phyloP scores from a whole-genome alignment of 176 grass and related monocot species.

The Puya raimondii region DNA sequence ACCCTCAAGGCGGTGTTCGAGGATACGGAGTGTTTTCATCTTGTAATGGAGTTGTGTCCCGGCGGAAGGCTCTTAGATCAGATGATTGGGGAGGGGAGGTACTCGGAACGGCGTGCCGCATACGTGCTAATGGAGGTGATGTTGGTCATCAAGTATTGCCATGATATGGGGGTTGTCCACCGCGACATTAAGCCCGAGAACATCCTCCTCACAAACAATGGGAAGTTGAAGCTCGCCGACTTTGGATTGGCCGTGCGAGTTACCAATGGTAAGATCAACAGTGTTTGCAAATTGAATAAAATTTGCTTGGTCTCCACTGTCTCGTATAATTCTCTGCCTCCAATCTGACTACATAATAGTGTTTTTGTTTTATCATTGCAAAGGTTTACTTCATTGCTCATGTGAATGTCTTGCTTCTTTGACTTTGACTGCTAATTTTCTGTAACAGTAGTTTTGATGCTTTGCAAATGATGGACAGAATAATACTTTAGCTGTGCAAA shows the following conservation, averaged over 20 bases:
- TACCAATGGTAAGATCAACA: slow-evolving; percentile 45
- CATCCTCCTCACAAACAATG: slow-evolving; percentile 57
- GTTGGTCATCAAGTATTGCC: slow-evolving; percentile 76
- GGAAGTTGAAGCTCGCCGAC: slow-evolving; percentile 74
- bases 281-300: neutral
- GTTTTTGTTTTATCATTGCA: too few relatives aligned
- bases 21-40: slow-evolving; percentile 57
- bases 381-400: too few relatives aligned
- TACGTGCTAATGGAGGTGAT: slow-evolving; percentile 57
- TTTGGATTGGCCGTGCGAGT: slow-evolving; percentile 80
- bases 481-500: neutral
- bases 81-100: slow-evolving; percentile 36
- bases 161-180: slow-evolving; percentile 91
- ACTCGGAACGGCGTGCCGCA: slow-evolving; percentile 60
- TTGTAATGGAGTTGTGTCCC: slow-evolving; percentile 85
- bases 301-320: neutral
- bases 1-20: slow-evolving; percentile 85
- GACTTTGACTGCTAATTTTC: too few relatives aligned
- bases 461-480: too few relatives aligned
- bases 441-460: too few relatives aligned
- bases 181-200: slow-evolving; percentile 95
- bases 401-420: too few relatives aligned
- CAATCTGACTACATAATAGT: too few relatives aligned
- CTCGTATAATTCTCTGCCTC: too few relatives aligned
- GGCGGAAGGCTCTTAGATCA: slow-evolving; percentile 65